Conservation (phyloP, 306 rosid species). For the Canavalia gladiata region DNA sequence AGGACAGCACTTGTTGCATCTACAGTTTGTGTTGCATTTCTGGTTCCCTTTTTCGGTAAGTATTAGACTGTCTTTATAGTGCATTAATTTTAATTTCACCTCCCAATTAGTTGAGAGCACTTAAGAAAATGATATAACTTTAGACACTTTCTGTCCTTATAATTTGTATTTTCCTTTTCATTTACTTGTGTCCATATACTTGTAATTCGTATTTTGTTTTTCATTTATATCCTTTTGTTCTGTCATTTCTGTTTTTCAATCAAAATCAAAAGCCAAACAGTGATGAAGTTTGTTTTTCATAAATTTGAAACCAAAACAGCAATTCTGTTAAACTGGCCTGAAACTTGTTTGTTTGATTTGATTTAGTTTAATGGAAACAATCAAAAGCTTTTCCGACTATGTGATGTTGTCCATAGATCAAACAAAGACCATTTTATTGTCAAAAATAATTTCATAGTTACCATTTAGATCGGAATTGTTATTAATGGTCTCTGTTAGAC, state of each 20-base stretch:
- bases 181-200: neutral
- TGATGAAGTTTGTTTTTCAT: neutral
- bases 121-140: conserved; percentile 5
- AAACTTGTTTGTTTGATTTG: neutral
- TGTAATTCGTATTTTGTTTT: neutral
- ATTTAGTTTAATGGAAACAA: neutral
- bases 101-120: neutral
- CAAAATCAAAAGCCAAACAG: neutral
- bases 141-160: neutral
- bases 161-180: neutral
- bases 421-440: neutral
- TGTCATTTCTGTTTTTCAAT: conserved; percentile 15
- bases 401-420: neutral
- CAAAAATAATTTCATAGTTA: neutral
- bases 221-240: neutral
- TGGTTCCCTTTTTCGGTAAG: conserved; percentile 84
- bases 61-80: conserved; percentile 6
- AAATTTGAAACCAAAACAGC: neutral
- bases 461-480: too few relatives aligned
- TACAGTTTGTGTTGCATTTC: conserved; percentile 72
- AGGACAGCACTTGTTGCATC: conserved; percentile 70
- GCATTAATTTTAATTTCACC: neutral
- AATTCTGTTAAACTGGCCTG: neutral
- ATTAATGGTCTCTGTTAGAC: too few relatives aligned
- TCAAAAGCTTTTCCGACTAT: neutral